Evolutionary conservation across 73 alveolate genomes (phyloP), one percentile per base, ranked within the genome.

Genomic region (Paramecium biaurelia): DNA sequence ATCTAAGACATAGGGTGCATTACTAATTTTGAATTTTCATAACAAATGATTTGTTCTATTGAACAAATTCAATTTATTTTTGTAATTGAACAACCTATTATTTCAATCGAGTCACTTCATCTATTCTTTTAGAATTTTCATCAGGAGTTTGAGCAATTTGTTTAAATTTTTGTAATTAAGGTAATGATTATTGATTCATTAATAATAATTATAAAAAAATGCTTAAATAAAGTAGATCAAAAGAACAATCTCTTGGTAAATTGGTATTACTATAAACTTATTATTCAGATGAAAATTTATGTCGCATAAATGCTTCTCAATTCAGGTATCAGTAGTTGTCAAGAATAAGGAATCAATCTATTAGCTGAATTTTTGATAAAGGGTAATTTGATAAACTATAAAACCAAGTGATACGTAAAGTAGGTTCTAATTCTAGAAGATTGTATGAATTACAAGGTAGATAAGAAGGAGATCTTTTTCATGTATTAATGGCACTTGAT

Each of bases 181-280:
- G 47, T 30, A 63, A 63, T 12, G 84, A 63, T 30, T 63, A 32
- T 18, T 53, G 30, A 53, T 53, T 53, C 68, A 53, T 53, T 53
- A 53, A n/a, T n/a, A 53, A 53, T 53, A 63, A 23, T 63, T 4
- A 63, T 63, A 12, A 26, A 12, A 26, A 9, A 34, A 74, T 74
- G 87, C n/a, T 74, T 28, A 74, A 74, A 74, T 74, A 74, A 26
- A 74, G 87, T 37, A 74, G 87, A 74, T 74, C 87, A 34, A 74
- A 74, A 18, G 87, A 74, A 37, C 28, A 74, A 41, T 37, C 87
- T 4, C 34, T 74, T 28, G 87, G 87, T 28, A 74, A 74, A 74
- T 37, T 74, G 84, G 84, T 63, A 63, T 63, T 26, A 15, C 5
- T 3, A 15, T 53, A 53, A 4, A 21, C 47, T 5, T 63, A 30